Evolutionary conservation across 1,139 yeast species (phyloP), one percentile per base, ranked within the genome.

Genomic region (Saccharomycopsis phalli): DNA sequence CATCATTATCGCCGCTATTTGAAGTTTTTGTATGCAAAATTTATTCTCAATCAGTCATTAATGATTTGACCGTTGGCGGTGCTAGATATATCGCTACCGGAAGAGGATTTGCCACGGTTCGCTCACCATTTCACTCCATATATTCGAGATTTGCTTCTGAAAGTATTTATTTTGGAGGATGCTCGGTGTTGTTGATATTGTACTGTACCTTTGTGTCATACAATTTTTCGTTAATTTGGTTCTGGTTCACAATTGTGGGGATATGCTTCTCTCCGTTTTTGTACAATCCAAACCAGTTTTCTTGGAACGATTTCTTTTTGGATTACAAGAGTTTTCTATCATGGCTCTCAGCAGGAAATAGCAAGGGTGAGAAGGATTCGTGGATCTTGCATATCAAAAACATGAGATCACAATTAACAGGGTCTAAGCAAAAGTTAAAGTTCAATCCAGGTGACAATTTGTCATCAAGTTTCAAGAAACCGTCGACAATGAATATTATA

Each of bases 11-110:
- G 0, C 94, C 95, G 4, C 59, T 84, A 13, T 86, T 86, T 60
- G 95, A 86, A 54, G 91, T 86, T 0, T 84, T 86, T 59, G 88
- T 81, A 1, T 82, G 95, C 54, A 93, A 82, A 51, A 74, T 83
- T 1, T 86, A 86, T 57, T 79, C 94, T 0, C 74, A 74, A 47
- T 69, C 94, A 0, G 65, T 86, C 48, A 60, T 73, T 23, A 74
- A 73, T 37, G 87, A 84, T 56, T 61, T 86, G 28, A 68, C 81
- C 0, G 70, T 81, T 55, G 95, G 95, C 0, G 93, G 93, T 27
- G 95, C 95, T 0, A 68, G 69, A 49, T 86, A 86, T 53, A 77
- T 86, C 41, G 73, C 93, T 1, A 83, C 95, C 0, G 95, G 95
- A 0, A 60, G 95, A 53, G 93, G 93, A 0, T 79, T 84, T 62